These are phyloP conservation scores for Phoenix dactylifera DNA, from an alignment of 176 grass and related monocot genomes.

Conservation along the genomic window DNA sequence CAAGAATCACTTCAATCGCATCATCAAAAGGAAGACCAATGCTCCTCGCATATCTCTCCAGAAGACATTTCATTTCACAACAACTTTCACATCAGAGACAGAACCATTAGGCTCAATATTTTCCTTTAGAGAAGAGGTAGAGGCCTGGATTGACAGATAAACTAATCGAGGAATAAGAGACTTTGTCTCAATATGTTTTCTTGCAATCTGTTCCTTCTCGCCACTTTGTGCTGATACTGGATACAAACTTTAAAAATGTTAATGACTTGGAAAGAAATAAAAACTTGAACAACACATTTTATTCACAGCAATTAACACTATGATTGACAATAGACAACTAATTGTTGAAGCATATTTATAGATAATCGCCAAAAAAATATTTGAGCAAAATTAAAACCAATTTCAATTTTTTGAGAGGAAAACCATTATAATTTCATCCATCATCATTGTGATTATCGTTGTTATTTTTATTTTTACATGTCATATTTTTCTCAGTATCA, in stretches of 20 bases:
- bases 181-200: constrained; percentile 59
- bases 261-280: too few species aligned
- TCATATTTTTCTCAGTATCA: too few species aligned
- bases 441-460: too few species aligned
- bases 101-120: constrained; percentile 33
- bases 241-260: neutral
- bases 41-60: constrained; percentile 76
- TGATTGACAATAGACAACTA: too few species aligned
- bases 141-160: constrained; percentile 60
- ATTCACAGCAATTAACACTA: too few species aligned
- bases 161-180: constrained; percentile 78
- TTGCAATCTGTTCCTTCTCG: constrained; percentile 36
- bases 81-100: constrained; percentile 34
- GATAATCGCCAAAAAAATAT: too few species aligned
- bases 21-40: constrained; percentile 83
- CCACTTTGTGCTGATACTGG: constrained; percentile 49
- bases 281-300: too few species aligned
- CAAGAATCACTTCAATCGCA: constrained; percentile 58
- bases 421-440: too few species aligned
- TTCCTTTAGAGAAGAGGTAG: constrained; percentile 33
- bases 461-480: too few species aligned
- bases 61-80: constrained; percentile 58
- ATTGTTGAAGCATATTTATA: too few species aligned
- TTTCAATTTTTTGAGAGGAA: too few species aligned
- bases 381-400: too few species aligned